Percentiles rank a stretch among this genome's conserved stretches.
Conservation (phyloP, 2,329 filamentous ascomycete genomes). For the Fusarium brevicatenulatum region DNA sequence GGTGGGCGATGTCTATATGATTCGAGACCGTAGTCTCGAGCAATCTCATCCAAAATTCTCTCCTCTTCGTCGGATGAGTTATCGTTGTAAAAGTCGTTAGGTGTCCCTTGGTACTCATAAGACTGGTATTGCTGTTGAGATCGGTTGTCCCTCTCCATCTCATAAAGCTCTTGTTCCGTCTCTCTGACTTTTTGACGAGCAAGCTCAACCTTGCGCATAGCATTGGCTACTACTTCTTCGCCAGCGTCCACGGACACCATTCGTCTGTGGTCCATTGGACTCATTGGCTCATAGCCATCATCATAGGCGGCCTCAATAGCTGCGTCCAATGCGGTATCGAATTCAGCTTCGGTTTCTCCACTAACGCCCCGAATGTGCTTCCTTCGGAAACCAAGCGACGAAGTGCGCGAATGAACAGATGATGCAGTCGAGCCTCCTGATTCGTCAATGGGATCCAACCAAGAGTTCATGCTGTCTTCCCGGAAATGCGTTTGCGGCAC, state of each 20-base stretch:
- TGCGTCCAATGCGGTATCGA: constrained; percentile 92
- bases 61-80: constrained; percentile 78
- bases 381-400: constrained; percentile 73
- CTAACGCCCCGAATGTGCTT: constrained; percentile 76
- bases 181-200: constrained; percentile 80
- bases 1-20: constrained; percentile 74
- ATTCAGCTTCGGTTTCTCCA: constrained; percentile 84
- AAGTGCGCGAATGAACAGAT: constrained; percentile 83
- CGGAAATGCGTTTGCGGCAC: constrained; percentile 56
- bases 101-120: constrained; percentile 34
- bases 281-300: constrained; percentile 83
- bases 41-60: constrained; percentile 86
- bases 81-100: constrained; percentile 71
- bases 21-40: constrained; percentile 81
- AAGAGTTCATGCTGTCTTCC: constrained; percentile 81
- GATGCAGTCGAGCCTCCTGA: constrained; percentile 83
- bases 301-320: constrained; percentile 97
- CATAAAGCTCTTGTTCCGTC: constrained; percentile 73
- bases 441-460: constrained; percentile 94
- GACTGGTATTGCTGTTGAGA: constrained; percentile 46
- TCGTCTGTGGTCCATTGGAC: constrained; percentile 54
- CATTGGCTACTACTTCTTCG: constrained; percentile 62
- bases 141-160: constrained; percentile 58
- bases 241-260: constrained; percentile 52
- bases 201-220: constrained; percentile 74